phyloP scores from a whole-genome alignment of 805 yeast species.

The Yarrowia osloensis region DNA sequence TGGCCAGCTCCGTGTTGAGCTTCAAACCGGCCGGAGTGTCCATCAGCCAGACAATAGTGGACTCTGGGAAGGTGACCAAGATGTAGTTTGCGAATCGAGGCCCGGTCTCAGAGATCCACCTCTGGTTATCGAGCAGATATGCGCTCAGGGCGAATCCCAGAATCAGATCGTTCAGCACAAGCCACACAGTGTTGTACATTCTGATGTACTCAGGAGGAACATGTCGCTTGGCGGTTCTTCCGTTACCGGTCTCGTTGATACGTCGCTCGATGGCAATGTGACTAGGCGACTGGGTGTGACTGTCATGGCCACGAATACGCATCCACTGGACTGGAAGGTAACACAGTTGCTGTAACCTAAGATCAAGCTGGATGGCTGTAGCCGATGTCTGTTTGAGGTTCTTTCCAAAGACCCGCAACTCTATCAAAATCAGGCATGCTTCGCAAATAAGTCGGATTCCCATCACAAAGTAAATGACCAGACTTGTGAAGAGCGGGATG shows the following conservation, averaged over 20 bases:
- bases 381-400: constrained; percentile 52
- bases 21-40: constrained; percentile 93
- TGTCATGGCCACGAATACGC: constrained; percentile 20
- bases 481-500: constrained; percentile 33
- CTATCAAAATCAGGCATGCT: constrained; percentile 40
- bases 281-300: constrained; percentile 9
- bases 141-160: constrained; percentile 66
- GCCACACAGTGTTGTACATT: constrained; percentile 87
- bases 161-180: constrained; percentile 76
- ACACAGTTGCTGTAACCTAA: constrained; percentile 72
- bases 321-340: constrained; percentile 73
- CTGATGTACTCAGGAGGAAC: constrained; percentile 53
- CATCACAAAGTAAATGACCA: constrained; percentile 35
- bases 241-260: constrained; percentile 48
- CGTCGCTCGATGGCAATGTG: constrained; percentile 46
- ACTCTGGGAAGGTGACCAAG: constrained; percentile 32
- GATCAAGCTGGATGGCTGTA: constrained; percentile 74
- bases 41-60: constrained; percentile 60
- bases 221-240: constrained; percentile 45
- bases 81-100: constrained; percentile 47
- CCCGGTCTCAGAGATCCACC: neutral
- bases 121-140: constrained; percentile 46
- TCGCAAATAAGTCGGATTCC: constrained; percentile 41
- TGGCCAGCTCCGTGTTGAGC: constrained; percentile 80
- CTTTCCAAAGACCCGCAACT: constrained; percentile 36